Conservation (phyloP, 163 green algal species). For the Scenedesmus sp. region DNA sequence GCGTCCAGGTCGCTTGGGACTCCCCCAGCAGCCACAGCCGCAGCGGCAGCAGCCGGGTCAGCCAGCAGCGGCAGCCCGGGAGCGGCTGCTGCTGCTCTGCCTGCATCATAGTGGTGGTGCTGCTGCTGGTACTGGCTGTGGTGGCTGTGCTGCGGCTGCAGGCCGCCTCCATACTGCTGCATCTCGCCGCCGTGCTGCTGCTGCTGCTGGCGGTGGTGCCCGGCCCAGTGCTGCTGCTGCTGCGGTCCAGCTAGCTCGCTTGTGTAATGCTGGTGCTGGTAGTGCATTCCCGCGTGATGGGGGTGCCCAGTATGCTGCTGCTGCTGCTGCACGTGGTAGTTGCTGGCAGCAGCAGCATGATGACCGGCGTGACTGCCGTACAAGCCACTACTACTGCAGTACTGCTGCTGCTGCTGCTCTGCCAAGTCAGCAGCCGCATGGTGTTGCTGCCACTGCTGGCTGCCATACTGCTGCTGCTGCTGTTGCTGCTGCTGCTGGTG, state of each 20-base stretch:
- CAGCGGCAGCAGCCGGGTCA: conserved; percentile 13
- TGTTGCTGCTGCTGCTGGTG: conserved; percentile 36
- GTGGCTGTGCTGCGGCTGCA: conserved; percentile 6
- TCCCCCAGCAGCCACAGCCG: neutral
- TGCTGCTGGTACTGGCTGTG: conserved; percentile 31
- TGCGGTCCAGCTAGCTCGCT: neutral
- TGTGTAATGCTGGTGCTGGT: conserved; percentile 7
- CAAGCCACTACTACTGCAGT: neutral
- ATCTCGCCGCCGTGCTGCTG: neutral
- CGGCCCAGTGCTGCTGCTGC: conserved; percentile 29
- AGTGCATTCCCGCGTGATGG: neutral
- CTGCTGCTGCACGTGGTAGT: conserved; percentile 33
- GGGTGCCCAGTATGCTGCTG: neutral
- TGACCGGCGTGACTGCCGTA: neutral
- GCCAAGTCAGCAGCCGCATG: neutral
- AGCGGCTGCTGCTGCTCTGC: conserved; percentile 11
- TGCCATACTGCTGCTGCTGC: conserved; percentile 2
- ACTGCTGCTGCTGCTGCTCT: neutral
- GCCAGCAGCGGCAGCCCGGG: neutral
- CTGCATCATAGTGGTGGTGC: neutral
- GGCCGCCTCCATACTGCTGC: conserved; percentile 34
- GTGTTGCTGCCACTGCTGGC: conserved; percentile 9
- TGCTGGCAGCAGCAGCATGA: conserved; percentile 14
- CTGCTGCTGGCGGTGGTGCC: neutral
- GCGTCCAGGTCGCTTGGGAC: neutral